Evolutionary conservation across 768 basidiomycete species (phyloP), one percentile per base, ranked within the genome.

Genomic region (Sporobolomyces roseus): DNA sequence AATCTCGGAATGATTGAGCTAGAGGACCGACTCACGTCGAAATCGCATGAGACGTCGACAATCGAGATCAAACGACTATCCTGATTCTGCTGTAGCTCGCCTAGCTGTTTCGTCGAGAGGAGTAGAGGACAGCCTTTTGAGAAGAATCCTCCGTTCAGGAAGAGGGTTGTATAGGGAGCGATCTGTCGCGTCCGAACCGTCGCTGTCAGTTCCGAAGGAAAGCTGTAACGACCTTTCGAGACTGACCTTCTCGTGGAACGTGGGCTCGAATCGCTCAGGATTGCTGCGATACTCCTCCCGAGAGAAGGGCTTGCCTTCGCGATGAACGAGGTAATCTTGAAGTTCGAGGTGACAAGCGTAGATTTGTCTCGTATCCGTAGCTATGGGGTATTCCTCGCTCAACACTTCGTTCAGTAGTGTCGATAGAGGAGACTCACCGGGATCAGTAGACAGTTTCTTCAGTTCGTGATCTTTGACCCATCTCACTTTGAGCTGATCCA

Each of bases 61-160:
- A 96, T 83, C 61, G 85, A 87, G 13, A 83, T 82, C 74, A 87
- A 87, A 29, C 88, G 81, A 21, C 81, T 84, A 4, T 80, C 82
- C 0, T 55, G 52, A 6, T 55, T 60, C 49, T 48, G 13, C 32
- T 59, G 81, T 0, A 86, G 83, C 3, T 78, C 76, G 0, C 79
- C 77, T 12, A 93, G 80, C 70, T 89, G 85, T 0, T 81, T 80
- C 25, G 83, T 89, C 1, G 84, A 84, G 84, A 94, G 87, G 4
- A 93, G 79, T 8, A 89, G 84, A 27, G 93, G 93, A 79, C 84
- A 93, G 0, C 81, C 83, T 0, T 85, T 83, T 7, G 85, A 81
- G 92, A 93, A 94, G 35, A 91, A 91, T 0, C 87, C 84, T 19
- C 91, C 93, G 74, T 96, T 91, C 58, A 94, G 81, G 68, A 94